phyloP scores from a whole-genome alignment of 805 yeast genomes.

The Candida quercuum region DNA sequence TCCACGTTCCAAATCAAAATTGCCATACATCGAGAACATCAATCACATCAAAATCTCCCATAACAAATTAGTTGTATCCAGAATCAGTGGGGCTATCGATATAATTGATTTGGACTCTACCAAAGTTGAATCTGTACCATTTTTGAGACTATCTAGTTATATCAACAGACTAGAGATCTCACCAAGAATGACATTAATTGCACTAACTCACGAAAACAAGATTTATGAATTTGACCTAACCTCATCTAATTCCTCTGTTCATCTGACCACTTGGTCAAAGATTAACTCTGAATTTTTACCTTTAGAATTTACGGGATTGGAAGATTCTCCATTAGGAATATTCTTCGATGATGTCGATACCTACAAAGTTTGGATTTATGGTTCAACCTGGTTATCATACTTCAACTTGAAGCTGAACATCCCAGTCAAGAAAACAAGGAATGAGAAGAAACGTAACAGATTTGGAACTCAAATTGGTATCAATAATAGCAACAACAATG shows the following conservation, averaged over 20 bases:
- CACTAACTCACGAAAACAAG: constrained; percentile 69
- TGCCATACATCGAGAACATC: constrained; percentile 46
- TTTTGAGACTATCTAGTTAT: constrained; percentile 54
- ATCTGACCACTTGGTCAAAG: constrained; percentile 73
- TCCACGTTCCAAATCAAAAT: constrained; percentile 27
- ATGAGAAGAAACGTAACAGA: constrained; percentile 33
- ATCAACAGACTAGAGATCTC: constrained; percentile 63
- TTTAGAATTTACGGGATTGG: constrained; percentile 45
- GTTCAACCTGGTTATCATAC: constrained; percentile 74
- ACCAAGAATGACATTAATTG: constrained; percentile 44
- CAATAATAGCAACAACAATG: no score
- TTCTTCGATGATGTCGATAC: constrained; percentile 41
- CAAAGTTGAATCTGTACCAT: constrained; percentile 27
- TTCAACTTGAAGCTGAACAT: constrained; percentile 59
- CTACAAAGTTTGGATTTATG: constrained; percentile 76
- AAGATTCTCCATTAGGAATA: constrained; percentile 70
- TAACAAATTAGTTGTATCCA: constrained; percentile 48
- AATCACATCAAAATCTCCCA: constrained; percentile 46
- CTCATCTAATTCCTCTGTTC: constrained; percentile 8
- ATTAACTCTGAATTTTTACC: constrained; percentile 75
- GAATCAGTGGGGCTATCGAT: constrained; percentile 65
- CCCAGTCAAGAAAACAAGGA: constrained; percentile 34
- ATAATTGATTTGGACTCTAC: constrained; percentile 28
- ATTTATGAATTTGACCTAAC: constrained; percentile 59
- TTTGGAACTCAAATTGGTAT: constrained; percentile 38